phyloP scores from a whole-genome alignment of 2,329 filamentous ascomycete species.

The Ophiocordyceps camponoti-saundersi region DNA sequence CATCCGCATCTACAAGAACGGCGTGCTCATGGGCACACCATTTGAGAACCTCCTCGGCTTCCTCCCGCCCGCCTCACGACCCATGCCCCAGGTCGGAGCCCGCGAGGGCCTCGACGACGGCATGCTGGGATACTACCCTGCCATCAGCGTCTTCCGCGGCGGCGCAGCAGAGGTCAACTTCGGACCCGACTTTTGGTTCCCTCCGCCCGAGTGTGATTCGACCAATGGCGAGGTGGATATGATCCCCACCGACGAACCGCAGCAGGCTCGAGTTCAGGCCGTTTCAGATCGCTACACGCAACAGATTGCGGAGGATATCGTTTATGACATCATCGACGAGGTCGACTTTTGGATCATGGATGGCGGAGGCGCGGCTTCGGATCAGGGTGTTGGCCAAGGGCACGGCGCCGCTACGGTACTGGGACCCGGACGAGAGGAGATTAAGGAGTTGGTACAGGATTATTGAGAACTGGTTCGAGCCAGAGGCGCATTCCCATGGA shows the following conservation, averaged over 20 bases:
- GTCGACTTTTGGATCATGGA: conserved; percentile 78
- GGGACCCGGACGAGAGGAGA: conserved; percentile 34
- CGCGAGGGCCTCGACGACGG: conserved; percentile 85
- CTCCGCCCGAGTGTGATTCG: conserved; percentile 44
- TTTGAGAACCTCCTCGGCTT: conserved; percentile 84
- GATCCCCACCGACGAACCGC: conserved; percentile 10
- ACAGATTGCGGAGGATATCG: conserved; percentile 85
- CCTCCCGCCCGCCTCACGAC: conserved; percentile 72
- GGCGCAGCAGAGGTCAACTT: conserved; percentile 90
- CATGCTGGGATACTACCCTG: conserved; percentile 88
- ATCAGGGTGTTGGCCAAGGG: conserved; percentile 24
- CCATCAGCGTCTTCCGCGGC: conserved; percentile 79
- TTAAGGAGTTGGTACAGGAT: conserved; percentile 49
- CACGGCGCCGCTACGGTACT: conserved; percentile 25
- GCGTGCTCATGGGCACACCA: conserved; percentile 65
- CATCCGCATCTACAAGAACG: conserved; percentile 89
- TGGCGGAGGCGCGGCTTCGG: conserved; percentile 29
- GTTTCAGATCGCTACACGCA: conserved; percentile 72
- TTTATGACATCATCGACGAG: conserved; percentile 89
- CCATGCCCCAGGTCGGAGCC: conserved; percentile 53
- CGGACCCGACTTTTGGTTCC: conserved; percentile 82
- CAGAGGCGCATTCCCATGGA: background rate
- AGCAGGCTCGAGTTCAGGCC: conserved; percentile 28
- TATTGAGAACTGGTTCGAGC: conserved; percentile 18
- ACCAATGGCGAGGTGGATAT: conserved; percentile 31